Conservation (phyloP, 352 stramenopile genomes). For the Globisporangium nunn region DNA sequence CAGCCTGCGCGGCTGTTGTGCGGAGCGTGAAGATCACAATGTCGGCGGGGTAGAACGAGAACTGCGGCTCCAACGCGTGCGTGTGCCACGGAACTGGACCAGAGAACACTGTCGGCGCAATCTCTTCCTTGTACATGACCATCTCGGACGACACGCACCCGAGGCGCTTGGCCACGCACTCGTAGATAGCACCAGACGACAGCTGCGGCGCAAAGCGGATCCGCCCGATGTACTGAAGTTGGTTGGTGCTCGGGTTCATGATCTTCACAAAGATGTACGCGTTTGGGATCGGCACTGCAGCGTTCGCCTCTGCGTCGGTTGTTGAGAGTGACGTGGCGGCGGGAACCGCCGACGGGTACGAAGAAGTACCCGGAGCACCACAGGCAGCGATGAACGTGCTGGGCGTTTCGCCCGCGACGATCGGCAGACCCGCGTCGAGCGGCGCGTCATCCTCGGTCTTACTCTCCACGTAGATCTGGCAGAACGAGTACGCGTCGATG, state of each 20-base stretch:
- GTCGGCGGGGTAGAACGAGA: constrained; percentile 36
- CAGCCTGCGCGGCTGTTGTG: constrained; percentile 10
- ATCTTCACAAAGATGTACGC: constrained; percentile 67
- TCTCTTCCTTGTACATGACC: constrained; percentile 70
- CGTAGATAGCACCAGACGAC: constrained; percentile 32
- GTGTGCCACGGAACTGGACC: constrained; percentile 31
- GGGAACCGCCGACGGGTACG: background rate
- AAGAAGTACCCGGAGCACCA: background rate
- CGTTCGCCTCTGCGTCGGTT: background rate
- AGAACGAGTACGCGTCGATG: constrained; percentile 81
- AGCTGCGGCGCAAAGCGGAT: constrained; percentile 26
- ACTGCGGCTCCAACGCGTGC: constrained; percentile 6
- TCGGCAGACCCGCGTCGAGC: constrained; percentile 20
- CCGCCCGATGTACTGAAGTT: constrained; percentile 39
- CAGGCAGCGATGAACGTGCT: background rate
- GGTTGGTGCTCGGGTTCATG: constrained; percentile 29
- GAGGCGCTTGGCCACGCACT: constrained; percentile 32
- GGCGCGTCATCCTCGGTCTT: constrained; percentile 22
- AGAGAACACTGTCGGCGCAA: constrained; percentile 51
- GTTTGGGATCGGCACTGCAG: constrained; percentile 2
- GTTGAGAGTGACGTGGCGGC: constrained; percentile 1
- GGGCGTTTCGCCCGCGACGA: background rate
- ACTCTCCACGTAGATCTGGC: constrained; percentile 64
- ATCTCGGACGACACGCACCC: constrained; percentile 38
- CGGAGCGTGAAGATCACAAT: constrained; percentile 51